A percentile compares a stretch with the other conserved stretches of the same genome.
phyloP scores from a whole-genome alignment of 2,329 filamentous ascomycete species.

The Elsinoe perseae region DNA sequence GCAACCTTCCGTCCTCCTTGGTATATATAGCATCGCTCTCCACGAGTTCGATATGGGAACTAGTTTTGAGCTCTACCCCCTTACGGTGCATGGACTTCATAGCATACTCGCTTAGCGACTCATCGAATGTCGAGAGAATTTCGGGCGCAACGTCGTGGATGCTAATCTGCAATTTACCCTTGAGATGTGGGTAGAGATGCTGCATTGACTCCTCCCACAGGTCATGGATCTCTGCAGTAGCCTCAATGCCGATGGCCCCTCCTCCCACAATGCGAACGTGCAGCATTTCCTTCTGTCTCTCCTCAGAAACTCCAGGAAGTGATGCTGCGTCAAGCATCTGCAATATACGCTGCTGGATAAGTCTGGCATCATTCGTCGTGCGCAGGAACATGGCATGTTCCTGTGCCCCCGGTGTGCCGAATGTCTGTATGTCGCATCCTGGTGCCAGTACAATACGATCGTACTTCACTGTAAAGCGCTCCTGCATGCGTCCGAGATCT shows the following conservation, averaged over 20 bases:
- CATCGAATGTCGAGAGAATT: conserved; percentile 37
- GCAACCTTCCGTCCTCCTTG: conserved; percentile 31
- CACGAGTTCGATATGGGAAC: conserved; percentile 32
- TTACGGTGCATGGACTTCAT: conserved; percentile 31
- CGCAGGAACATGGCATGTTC: conserved; percentile 35
- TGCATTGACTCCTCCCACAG: conserved; percentile 34
- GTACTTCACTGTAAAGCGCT: conserved; percentile 35
- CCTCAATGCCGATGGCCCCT: conserved; percentile 37
- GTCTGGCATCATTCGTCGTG: conserved; percentile 31
- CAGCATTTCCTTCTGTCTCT: conserved; percentile 29
- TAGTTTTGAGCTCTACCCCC: conserved; percentile 34
- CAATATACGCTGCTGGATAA: conserved; percentile 31
- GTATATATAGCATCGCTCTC: conserved; percentile 30
- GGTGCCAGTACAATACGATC: conserved; percentile 38
- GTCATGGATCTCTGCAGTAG: conserved; percentile 39
- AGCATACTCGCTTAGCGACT: conserved; percentile 37
- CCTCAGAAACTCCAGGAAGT: conserved; percentile 25
- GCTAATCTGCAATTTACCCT: conserved; percentile 34
- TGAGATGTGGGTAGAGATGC: conserved; percentile 35
- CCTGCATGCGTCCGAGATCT: conserved; percentile 23
- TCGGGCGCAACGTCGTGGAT: conserved; percentile 39
- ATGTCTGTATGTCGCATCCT: conserved; percentile 36
- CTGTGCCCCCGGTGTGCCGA: conserved; percentile 34
- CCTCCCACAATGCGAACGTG: conserved; percentile 37
- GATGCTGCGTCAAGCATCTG: conserved; percentile 34